Evolutionary conservation across 108 stramenopile species (phyloP), one percentile per base, ranked within the genome.

Genomic region (Cyclotella baltica): DNA sequence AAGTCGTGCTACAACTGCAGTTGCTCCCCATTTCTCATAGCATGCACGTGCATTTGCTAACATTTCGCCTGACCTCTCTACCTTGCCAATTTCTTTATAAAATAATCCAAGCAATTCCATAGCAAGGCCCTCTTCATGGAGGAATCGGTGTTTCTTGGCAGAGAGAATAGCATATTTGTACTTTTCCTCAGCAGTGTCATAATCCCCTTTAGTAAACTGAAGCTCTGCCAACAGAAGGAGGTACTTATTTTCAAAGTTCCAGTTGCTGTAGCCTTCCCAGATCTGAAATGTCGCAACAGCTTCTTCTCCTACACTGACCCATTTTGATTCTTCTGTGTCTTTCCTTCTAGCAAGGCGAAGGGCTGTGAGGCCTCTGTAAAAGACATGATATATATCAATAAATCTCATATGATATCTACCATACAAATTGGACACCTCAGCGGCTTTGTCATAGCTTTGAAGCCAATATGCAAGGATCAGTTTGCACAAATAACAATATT

Each of bases 221-320:
- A 37, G 28, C 50, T 74, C 73, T 0, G 73, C 73, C 11, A 36
- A 28, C 22, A 74, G 43, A 1, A 74, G 47, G 19, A 53, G 23
- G 25, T 33, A 23, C 20, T 74, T 74, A 25, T 74, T 62, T 29
- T 74, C 52, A 38, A 64, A 74, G 33, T 74, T 74, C 62, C 73
- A 74, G 5, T 1, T 34, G 47, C 40, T 40, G 53, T 66, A 18
- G 19, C 16, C 30, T 47, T n/a, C 15, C 52, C 73, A 65, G 3
- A 28, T 33, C n/a, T 65, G 28, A 19, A 68, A 68, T 6, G 16
- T 35, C 13, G 46, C 29, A 16, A 68, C 43, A 33, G 67, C 38
- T 52, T 51, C 3, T 52, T 68, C 50, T 18, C 67, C 67, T 20
- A 50, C 52, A 20, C 43, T 29, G 15, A 68, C 31, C 67, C 67